phyloP scores from a whole-genome alignment of 306 rosid species.

The Psophocarpus tetragonolobus region DNA sequence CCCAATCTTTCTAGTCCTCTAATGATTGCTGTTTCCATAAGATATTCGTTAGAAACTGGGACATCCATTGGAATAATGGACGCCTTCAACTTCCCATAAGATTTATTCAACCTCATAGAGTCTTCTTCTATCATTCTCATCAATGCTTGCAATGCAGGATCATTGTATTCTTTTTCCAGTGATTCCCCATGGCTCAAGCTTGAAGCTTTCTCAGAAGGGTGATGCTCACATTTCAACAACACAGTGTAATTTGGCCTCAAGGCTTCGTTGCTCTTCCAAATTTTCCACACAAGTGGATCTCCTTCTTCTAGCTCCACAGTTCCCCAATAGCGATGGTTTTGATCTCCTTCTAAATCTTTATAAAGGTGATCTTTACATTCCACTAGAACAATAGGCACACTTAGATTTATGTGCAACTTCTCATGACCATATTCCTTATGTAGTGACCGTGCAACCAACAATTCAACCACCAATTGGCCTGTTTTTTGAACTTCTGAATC shows the following conservation, averaged over 20 bases:
- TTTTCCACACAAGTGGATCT: background rate
- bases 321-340: slow-evolving; percentile 10
- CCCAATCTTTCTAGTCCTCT: background rate
- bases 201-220: background rate
- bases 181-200: background rate
- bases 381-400: background rate
- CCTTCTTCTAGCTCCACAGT: background rate
- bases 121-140: background rate
- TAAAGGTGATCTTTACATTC: background rate
- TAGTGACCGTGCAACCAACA: background rate
- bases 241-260: background rate
- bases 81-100: slow-evolving; percentile 7
- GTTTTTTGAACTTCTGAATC: background rate
- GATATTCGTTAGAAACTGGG: background rate
- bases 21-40: background rate
- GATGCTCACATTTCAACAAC: background rate
- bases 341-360: background rate
- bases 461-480: background rate
- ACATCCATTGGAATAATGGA: background rate
- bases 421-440: background rate
- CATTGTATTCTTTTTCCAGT: background rate
- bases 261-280: background rate
- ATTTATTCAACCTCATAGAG: background rate
- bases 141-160: background rate
- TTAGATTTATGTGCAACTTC: background rate